These are phyloP conservation scores for Excoecaria agallocha DNA, from an alignment of 345 rosid species.

Conservation along the genomic window DNA sequence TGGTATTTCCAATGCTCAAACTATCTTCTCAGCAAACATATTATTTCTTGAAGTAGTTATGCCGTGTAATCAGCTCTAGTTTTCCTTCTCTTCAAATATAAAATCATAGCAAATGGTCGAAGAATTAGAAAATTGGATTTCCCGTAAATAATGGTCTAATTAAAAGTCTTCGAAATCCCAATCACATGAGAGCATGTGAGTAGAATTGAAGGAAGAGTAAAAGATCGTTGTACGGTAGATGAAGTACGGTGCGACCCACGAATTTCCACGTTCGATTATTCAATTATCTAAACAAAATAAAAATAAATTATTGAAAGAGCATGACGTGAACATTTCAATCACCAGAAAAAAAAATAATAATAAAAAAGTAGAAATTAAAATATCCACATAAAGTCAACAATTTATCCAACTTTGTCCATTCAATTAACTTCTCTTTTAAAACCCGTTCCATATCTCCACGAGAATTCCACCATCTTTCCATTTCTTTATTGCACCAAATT, in stretches of 20 bases:
- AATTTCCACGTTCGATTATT: conserved; percentile 12
- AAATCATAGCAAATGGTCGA: no score
- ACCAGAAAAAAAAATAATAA: no score
- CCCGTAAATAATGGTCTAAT: no score
- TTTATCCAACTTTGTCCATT: conserved; percentile 30
- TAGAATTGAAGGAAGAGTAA: not conserved
- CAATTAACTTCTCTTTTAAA: not conserved
- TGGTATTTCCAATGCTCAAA: no score
- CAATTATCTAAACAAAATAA: not conserved
- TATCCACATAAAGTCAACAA: conserved; percentile 43
- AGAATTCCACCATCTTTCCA: not conserved
- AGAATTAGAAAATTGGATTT: no score
- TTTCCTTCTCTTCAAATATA: no score
- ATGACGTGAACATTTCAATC: conserved; percentile 30
- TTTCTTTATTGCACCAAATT: conserved; percentile 24
- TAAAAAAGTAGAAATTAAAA: no score
- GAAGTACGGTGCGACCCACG: conserved; percentile 24
- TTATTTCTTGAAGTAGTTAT: no score
- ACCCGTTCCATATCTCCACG: not conserved
- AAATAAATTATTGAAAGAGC: no score
- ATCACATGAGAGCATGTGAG: conserved; percentile 10
- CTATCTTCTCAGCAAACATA: no score
- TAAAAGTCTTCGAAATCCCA: no score
- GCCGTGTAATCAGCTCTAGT: no score
- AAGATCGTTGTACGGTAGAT: conserved; percentile 13